Base-by-base conservation (phyloP, 169 alveolate species). In the Perkinsus marinus region DNA sequence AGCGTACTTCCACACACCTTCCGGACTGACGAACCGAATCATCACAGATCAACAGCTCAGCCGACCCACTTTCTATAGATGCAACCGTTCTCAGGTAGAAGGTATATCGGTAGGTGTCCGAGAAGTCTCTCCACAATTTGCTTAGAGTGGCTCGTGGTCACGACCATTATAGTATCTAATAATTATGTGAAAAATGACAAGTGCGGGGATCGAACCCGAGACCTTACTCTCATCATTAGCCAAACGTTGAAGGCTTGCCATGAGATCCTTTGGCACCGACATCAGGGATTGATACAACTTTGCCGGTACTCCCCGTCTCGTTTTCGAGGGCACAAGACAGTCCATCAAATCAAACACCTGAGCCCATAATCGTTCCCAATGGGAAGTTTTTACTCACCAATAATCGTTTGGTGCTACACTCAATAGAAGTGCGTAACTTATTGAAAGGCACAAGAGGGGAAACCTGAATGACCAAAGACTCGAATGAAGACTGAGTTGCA, bases 81-180 rank as follows among this genome's bases (percentile, higher is more conserved):
- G 79, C 93, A 92, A 39, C 93, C 90, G 69, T 90, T 90, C 68
- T 92, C 93, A 6, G 93, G 91, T 0, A 91, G 90, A 41, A 92
- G 68, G 17, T 43, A 43, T 2, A 92, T 90, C 26, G 92, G 92
- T 38, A 92, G 89, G 37, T 39, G 43, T 13, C 69, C 93, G 3
- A 47, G 47, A 22, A 92, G 43, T 0, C 90, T 36, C 36, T 89
- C 90, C 5, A 90, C 39, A 39, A 92, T 37, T 39, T 91, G 57
- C 79, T 89, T 10, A 39, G 90, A 90, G 68, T 89, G 90, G 38
- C 89, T 90, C 89, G 90, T 68, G 9, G 90, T 43, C 10, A 90
- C 90, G 39, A 92, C 68, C 36, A 92, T 68, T 68, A 90, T 90
- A 89, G 91, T 90, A 57, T 39, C 69, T 39, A 16, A 41, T 41